Percentiles rank a stretch among this genome's conserved stretches.
These are phyloP conservation scores for Coemansia sp. DNA, from an alignment of 192 early-diverging fungal species.

Conservation along the genomic window DNA sequence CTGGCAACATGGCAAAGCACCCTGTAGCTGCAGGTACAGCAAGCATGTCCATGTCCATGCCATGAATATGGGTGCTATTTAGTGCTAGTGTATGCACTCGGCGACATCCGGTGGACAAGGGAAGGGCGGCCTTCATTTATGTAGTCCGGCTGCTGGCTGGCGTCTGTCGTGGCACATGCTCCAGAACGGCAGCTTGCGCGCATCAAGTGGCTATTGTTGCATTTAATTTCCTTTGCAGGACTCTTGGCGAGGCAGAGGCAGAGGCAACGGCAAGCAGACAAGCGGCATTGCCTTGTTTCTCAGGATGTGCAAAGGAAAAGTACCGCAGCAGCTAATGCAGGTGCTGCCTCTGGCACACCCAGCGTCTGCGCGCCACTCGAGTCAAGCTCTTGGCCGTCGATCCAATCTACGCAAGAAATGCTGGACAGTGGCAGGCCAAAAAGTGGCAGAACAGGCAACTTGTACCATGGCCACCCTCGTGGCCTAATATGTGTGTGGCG, in stretches of 20 bases:
- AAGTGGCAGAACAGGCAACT: neutral
- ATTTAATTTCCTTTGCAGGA: slow-evolving; percentile 2
- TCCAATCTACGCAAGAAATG: neutral
- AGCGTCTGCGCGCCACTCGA: neutral
- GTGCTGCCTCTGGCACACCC: neutral
- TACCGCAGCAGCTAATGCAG: neutral
- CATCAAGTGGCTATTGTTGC: slow-evolving; percentile 3
- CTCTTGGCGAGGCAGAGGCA: neutral
- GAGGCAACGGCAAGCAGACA: no score
- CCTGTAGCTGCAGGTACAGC: neutral
- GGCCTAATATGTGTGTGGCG: no score
- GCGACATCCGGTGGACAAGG: neutral
- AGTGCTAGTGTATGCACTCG: neutral
- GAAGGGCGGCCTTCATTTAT: neutral
- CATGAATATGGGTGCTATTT: neutral
- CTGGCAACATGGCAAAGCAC: neutral
- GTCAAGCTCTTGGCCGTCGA: neutral
- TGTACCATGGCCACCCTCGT: neutral
- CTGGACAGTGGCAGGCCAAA: neutral
- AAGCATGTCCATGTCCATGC: neutral
- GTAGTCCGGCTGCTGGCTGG: neutral
- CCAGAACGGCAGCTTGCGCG: neutral
- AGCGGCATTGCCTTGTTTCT: neutral
- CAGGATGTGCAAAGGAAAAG: neutral
- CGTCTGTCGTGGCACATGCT: slow-evolving; percentile 2